These are phyloP conservation scores for Grammothele lineata DNA, from an alignment of 768 basidiomycete genomes.

Conservation along the genomic window DNA sequence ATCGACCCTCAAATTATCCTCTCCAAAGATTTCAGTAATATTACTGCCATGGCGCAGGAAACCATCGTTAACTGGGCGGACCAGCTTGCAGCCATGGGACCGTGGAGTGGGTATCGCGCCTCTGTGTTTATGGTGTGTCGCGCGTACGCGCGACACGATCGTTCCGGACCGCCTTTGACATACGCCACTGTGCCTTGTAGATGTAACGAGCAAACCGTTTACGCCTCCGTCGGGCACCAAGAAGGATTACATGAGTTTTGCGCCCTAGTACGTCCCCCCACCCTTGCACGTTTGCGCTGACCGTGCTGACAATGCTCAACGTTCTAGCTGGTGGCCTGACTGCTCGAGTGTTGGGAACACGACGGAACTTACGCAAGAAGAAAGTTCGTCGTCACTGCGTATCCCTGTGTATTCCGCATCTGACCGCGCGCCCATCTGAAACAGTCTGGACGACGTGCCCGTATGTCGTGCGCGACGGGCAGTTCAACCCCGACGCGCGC, in stretches of 20 bases:
- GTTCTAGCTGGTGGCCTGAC: conserved; percentile 55
- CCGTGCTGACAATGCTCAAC: too few relatives aligned
- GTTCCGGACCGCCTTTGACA: too few relatives aligned
- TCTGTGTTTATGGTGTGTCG: background rate
- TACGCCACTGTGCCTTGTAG: too few relatives aligned
- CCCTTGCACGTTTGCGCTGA: background rate
- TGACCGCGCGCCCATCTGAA: background rate
- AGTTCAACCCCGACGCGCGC: conserved; percentile 61
- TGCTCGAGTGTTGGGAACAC: conserved; percentile 56
- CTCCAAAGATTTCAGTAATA: conserved; percentile 35
- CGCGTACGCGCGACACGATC: background rate
- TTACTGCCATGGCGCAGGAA: conserved; percentile 42
- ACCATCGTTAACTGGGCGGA: conserved; percentile 47
- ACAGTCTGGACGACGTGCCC: conserved; percentile 57
- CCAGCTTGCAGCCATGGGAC: conserved; percentile 36
- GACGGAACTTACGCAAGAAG: conserved; percentile 47
- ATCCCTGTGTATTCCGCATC: background rate
- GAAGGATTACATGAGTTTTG: conserved; percentile 68
- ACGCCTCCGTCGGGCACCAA: conserved; percentile 48
- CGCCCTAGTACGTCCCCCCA: conserved; percentile 51
- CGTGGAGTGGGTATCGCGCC: conserved; percentile 45
- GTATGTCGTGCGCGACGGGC: conserved; percentile 53
- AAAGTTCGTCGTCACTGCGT: conserved; percentile 32
- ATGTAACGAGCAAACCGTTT: conserved; percentile 44
- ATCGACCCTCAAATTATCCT: conserved; percentile 49